Evolutionary conservation across 768 basidiomycete species (phyloP).

Genomic region (Grammothele lineata): DNA sequence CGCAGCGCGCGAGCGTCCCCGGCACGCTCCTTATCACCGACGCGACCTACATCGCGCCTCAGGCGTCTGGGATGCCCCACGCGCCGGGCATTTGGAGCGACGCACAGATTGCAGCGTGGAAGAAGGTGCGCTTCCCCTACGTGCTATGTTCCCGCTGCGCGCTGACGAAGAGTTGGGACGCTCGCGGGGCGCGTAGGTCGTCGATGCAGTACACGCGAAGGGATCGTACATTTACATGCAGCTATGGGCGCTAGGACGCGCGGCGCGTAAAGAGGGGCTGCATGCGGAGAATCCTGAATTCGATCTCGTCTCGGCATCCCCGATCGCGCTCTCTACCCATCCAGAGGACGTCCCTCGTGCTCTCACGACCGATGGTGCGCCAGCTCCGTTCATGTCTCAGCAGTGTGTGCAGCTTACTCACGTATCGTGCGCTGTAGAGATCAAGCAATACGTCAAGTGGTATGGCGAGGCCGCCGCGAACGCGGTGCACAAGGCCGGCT

Average conservation of each 20-base stretch:
- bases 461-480: constrained; percentile 19
- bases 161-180: background rate
- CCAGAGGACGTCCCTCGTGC: constrained; percentile 10
- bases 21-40: constrained; percentile 54
- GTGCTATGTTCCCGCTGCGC: background rate
- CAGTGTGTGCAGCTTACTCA: background rate
- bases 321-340: constrained; percentile 13
- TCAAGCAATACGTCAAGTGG: constrained; percentile 34
- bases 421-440: constrained; percentile 3
- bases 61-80: constrained; percentile 42
- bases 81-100: constrained; percentile 59
- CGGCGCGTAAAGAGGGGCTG: constrained; percentile 30
- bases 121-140: constrained; percentile 28
- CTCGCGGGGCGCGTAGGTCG: constrained; percentile 40
- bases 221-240: constrained; percentile 49
- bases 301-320: constrained; percentile 18
- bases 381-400: too few relatives aligned
- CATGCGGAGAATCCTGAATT: constrained; percentile 29
- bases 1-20: constrained; percentile 37
- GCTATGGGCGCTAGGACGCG: constrained; percentile 52
- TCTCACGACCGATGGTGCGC: constrained; percentile 19
- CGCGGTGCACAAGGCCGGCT: constrained; percentile 27
- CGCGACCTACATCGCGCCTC: constrained; percentile 44
- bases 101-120: constrained; percentile 52
- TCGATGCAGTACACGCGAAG: constrained; percentile 50